phyloP scores from a whole-genome alignment of 2,329 filamentous ascomycete genomes.

The Aspergillus luchuensis region DNA sequence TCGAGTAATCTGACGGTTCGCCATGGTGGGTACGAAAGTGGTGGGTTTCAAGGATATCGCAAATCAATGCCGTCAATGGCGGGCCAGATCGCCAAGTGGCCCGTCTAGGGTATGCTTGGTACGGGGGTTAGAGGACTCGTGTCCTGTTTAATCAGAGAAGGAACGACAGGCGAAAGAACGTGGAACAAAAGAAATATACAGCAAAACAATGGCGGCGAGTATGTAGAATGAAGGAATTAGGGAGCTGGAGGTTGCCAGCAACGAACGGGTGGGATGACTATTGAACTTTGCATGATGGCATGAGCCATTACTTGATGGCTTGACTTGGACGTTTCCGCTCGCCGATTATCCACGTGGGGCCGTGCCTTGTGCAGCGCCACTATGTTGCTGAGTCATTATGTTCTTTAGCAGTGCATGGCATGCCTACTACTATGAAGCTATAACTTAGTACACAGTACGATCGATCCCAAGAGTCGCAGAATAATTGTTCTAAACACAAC shows the following conservation, averaged over 20 bases:
- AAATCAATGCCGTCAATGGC: constrained; percentile 1
- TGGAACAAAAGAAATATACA: constrained; percentile 1
- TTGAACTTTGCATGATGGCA: background rate
- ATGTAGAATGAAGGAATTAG: background rate
- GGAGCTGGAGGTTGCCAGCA: background rate
- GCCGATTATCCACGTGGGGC: constrained; percentile 1
- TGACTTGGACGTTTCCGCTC: background rate
- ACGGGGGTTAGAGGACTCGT: background rate
- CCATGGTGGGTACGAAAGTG: constrained; percentile 28
- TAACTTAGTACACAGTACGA: background rate
- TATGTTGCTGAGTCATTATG: background rate
- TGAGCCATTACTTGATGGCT: background rate
- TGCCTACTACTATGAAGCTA: background rate
- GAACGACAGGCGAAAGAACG: background rate
- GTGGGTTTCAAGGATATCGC: constrained; percentile 3
- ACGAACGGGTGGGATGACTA: background rate
- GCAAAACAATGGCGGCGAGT: background rate
- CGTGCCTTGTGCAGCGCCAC: background rate
- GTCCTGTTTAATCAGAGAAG: background rate
- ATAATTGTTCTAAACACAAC: too few relatives aligned
- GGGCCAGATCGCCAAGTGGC: constrained; percentile 3
- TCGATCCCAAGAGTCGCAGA: too few relatives aligned
- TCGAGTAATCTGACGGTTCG: constrained; percentile 36
- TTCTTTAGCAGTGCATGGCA: background rate
- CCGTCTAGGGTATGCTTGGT: constrained; percentile 3